A percentile compares a stretch with the other conserved stretches of the same genome.
phyloP scores from a whole-genome alignment of 164 flowering plant species.

The Liriodendron chinense region DNA sequence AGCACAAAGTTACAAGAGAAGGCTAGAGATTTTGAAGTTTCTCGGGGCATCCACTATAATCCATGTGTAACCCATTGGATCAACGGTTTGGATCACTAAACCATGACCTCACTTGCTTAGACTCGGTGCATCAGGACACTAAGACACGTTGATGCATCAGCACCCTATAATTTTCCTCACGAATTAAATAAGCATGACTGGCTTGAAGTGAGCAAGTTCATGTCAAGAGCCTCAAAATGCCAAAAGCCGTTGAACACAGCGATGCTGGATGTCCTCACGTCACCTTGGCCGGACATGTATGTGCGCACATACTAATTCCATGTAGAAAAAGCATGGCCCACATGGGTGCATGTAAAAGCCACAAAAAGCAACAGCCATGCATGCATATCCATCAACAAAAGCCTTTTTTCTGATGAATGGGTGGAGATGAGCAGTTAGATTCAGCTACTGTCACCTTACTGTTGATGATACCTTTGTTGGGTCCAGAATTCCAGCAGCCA shows the following conservation, averaged over 20 bases:
- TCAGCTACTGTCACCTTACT: neutral
- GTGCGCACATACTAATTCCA: neutral
- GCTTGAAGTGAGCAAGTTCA: too few species aligned
- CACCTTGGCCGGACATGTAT: neutral
- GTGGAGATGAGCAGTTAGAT: neutral
- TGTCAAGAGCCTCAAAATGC: neutral
- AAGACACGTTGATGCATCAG: too few species aligned
- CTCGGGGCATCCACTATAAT: too few species aligned
- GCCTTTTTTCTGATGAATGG: neutral
- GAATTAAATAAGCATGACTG: too few species aligned
- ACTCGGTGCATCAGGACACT: too few species aligned
- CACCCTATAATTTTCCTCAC: too few species aligned
- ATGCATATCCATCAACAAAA: neutral
- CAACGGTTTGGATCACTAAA: too few species aligned
- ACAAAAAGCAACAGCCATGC: neutral
- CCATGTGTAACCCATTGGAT: too few species aligned
- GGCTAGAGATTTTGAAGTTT: too few species aligned
- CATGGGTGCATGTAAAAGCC: neutral
- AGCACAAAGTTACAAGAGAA: too few species aligned
- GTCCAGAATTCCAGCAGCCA: constrained; percentile 77
- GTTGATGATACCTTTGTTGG: constrained; percentile 66
- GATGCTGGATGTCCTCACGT: neutral
- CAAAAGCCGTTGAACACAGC: neutral
- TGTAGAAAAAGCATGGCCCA: neutral
- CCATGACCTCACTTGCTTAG: too few species aligned